Evolutionary conservation across 495 filamentous ascomycete species (phyloP).

Genomic region (Penicillium longicatenatum): DNA sequence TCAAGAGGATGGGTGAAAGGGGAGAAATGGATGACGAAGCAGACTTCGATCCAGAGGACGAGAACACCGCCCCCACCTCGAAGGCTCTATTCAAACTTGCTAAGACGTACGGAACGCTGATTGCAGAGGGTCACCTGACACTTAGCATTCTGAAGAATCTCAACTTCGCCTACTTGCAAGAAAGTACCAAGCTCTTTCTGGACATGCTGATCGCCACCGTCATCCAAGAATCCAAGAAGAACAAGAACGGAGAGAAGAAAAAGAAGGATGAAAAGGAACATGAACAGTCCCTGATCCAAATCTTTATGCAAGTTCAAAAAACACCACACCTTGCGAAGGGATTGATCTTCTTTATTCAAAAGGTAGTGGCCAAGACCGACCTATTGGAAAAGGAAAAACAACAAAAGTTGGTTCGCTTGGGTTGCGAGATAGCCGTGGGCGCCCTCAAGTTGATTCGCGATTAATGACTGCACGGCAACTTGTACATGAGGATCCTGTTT

Average conservation of each 20-base stretch:
- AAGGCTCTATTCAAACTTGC: slow-evolving; percentile 85
- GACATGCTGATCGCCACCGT: slow-evolving; percentile 78
- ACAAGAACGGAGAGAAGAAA: slow-evolving; percentile 30
- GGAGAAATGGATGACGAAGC: slow-evolving; percentile 49
- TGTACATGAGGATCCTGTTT: slow-evolving; percentile 9
- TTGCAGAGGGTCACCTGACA: slow-evolving; percentile 64
- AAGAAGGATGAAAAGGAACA: slow-evolving; percentile 34
- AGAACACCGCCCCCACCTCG: slow-evolving; percentile 48
- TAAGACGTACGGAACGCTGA: slow-evolving; percentile 76
- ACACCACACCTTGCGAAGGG: slow-evolving; percentile 66
- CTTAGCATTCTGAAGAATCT: slow-evolving; percentile 73
- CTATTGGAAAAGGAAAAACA: slow-evolving; percentile 64
- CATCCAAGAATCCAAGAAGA: slow-evolving; percentile 62
- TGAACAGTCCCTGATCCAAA: slow-evolving; percentile 58
- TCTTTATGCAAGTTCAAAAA: slow-evolving; percentile 64
- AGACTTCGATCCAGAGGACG: slow-evolving; percentile 53
- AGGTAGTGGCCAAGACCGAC: slow-evolving; percentile 73
- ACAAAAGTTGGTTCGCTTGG: slow-evolving; percentile 62
- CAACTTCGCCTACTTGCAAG: slow-evolving; percentile 75
- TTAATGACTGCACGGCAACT: not conserved
- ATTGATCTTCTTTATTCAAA: slow-evolving; percentile 76
- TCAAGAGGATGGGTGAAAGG: slow-evolving; percentile 79
- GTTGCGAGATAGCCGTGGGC: slow-evolving; percentile 64
- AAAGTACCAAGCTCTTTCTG: slow-evolving; percentile 73
- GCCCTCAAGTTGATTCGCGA: slow-evolving; percentile 54